Base-by-base conservation (phyloP, 352 stramenopile genomes). In the Phytophthora multivora region DNA sequence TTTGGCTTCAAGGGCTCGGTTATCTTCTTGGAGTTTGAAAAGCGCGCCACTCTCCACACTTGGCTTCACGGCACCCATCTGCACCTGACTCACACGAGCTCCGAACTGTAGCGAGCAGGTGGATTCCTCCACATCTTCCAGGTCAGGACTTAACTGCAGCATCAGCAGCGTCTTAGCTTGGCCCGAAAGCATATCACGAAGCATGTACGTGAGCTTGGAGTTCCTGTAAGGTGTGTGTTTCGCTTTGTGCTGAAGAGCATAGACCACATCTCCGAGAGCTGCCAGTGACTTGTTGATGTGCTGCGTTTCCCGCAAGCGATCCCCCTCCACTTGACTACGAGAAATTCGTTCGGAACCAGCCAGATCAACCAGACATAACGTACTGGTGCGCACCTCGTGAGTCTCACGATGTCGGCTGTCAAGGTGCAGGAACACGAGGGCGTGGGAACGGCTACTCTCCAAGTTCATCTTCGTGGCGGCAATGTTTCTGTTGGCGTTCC, bases 211-310 rank as follows among this genome's bases (percentile, higher is more conserved):
- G 35, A 98, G 90, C 74, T 98, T 98, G 0, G 90, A 98, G 71
- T 98, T 98, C 19, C 96, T 88, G 60, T 97, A 98, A 25, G 94
- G 95, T 7, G 97, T 87, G 77, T 99, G 96, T 53, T 96, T 97
- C 16, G 88, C 79, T 70, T 96, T 96, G 63, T 96, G 88, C 59
- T 96, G 86, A 25, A 97, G 75, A 35, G 88, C 90, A 38, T 97
- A 83, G 57, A 99, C 98, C 13, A 99, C 98, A 76, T 99, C 97
- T 36, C 96, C 96, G 18, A 99, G 83, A 35, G 97, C 97, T 15
- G 89, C 93, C 21, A 99, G 82, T 46, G 90, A 98, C 79, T 99
- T 99, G 89, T 99, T 99, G 69, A 99, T 99, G 66, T 98, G 91
- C 63, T 98, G 95, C 11, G 97, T 97, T 63, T 99, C 97, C 58